phyloP scores from a whole-genome alignment of 768 basidiomycete species.

The Collybia mongolica region DNA sequence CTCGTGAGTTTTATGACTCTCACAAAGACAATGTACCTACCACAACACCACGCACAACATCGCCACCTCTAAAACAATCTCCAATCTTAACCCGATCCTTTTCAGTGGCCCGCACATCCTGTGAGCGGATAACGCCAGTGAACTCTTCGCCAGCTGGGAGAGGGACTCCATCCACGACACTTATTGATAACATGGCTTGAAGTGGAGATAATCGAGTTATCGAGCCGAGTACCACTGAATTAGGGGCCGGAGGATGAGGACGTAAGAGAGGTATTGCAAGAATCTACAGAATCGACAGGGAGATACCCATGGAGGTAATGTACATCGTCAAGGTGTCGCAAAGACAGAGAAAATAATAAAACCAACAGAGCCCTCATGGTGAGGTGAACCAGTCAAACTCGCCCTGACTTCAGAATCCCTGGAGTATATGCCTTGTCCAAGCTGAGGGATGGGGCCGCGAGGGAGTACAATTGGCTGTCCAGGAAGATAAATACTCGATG shows the following conservation, averaged over 20 bases:
- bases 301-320: not conserved
- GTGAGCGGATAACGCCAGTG: constrained; percentile 80
- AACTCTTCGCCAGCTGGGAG: constrained; percentile 86
- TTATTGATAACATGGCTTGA: constrained; percentile 82
- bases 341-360: constrained; percentile 19
- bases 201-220: constrained; percentile 81
- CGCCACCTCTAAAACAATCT: constrained; percentile 90
- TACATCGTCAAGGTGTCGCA: constrained; percentile 17
- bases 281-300: constrained; percentile 37
- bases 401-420: constrained; percentile 66
- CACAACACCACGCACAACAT: constrained; percentile 84
- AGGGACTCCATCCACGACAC: constrained; percentile 84
- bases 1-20: constrained; percentile 1
- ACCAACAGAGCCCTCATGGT: constrained; percentile 67
- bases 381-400: constrained; percentile 66
- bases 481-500: constrained; percentile 50
- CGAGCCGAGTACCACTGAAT: constrained; percentile 78
- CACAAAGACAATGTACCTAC: constrained; percentile 42
- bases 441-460: constrained; percentile 50
- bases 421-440: constrained; percentile 67
- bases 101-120: constrained; percentile 89
- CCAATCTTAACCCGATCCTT: constrained; percentile 88
- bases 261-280: constrained; percentile 64
- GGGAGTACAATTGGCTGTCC: constrained; percentile 73
- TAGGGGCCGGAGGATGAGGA: constrained; percentile 70